Base-by-base conservation (phyloP, 2,329 filamentous ascomycete genomes). In the Colletotrichum euphorbiae region DNA sequence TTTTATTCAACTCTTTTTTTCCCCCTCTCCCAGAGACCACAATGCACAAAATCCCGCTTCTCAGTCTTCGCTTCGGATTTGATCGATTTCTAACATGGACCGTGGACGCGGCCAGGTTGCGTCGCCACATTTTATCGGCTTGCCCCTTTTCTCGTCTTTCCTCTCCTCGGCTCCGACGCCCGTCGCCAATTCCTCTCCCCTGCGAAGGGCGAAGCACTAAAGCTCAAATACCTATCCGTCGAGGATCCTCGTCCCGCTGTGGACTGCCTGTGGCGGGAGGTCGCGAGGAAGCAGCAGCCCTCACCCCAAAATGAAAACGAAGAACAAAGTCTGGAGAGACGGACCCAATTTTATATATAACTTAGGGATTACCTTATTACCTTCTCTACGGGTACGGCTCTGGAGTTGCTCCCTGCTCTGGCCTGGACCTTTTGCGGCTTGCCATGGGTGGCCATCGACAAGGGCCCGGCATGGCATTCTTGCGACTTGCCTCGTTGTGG, bases 141-240 rank as follows among this genome's bases (percentile, higher is more conserved):
- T 54, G 11, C 57, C 57, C 57, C 62, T 48, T 63, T 57, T 51
- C 64, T 57, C 51, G 38, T 33, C 33, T 50, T n/a, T 42, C 51
- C 43, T 21, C 13, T 36, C 42, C 33, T 43, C 58, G 15, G 31
- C 51, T 24, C 28, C 28, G 13, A 36, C 17, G 38, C 36, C 31
- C 56, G 42, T 46, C 28, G 42, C 42, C 31, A 36, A n/a, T 24
- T 31, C n/a, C 28, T 21, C 4, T 28, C 43, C 51, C 61, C 40
- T 52, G 56, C 48, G 11, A 40, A 62, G 42, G 40, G 42, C 19
- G n/a, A 28, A 33, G 19, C 13, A 50, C 21, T 33, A 21, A 58
- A 64, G 62, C 64, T 45, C 59, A 61, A 67, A 67, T 67, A 38
- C 63, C 64, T 67, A 38, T 67, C 64, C 51, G 59, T 56, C 21